A percentile compares a stretch with the other conserved stretches of the same genome.
These are phyloP conservation scores for Mariannaea elegans DNA, from an alignment of 2,329 filamentous ascomycete genomes.

Conservation along the genomic window DNA sequence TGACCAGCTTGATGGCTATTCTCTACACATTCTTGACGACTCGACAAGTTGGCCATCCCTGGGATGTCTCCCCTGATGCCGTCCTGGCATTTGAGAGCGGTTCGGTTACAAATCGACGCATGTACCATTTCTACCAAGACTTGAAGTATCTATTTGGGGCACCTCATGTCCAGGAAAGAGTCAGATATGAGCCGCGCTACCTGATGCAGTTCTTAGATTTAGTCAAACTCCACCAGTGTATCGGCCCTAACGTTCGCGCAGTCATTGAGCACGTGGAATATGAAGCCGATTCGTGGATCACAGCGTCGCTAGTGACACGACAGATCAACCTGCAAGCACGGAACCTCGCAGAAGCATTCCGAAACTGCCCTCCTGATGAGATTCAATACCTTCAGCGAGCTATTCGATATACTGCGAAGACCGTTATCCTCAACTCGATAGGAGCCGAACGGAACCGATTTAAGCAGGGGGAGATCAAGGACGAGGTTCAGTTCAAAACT, in stretches of 20 bases:
- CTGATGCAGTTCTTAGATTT: slow-evolving; percentile 94
- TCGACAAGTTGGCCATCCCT: slow-evolving; percentile 92
- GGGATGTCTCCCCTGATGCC: slow-evolving; percentile 85
- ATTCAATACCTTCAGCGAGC: slow-evolving; percentile 72
- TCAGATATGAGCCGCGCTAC: slow-evolving; percentile 86
- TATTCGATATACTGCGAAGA: slow-evolving; percentile 79
- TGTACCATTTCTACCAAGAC: slow-evolving; percentile 98
- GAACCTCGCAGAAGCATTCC: slow-evolving; percentile 88
- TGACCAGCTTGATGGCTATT: slow-evolving; percentile 95
- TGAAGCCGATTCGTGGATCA: slow-evolving; percentile 98
- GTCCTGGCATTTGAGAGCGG: slow-evolving; percentile 93
- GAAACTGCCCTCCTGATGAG: slow-evolving; percentile 71
- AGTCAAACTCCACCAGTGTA: slow-evolving; percentile 95
- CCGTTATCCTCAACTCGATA: slow-evolving; percentile 87
- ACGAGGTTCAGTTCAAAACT: slow-evolving; percentile 83
- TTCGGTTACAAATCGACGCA: slow-evolving; percentile 90
- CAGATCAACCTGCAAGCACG: slow-evolving; percentile 94
- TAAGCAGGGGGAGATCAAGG: slow-evolving; percentile 85
- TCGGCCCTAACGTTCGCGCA: slow-evolving; percentile 90
- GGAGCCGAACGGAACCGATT: slow-evolving; percentile 90
- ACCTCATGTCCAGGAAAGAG: slow-evolving; percentile 84
- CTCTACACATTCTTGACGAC: slow-evolving; percentile 97
- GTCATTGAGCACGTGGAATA: slow-evolving; percentile 98
- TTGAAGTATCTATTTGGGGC: slow-evolving; percentile 91
- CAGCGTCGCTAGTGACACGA: slow-evolving; percentile 89